These are phyloP conservation scores for Epichloe hybrida DNA, from an alignment of 2,329 filamentous ascomycete genomes.

Conservation along the genomic window DNA sequence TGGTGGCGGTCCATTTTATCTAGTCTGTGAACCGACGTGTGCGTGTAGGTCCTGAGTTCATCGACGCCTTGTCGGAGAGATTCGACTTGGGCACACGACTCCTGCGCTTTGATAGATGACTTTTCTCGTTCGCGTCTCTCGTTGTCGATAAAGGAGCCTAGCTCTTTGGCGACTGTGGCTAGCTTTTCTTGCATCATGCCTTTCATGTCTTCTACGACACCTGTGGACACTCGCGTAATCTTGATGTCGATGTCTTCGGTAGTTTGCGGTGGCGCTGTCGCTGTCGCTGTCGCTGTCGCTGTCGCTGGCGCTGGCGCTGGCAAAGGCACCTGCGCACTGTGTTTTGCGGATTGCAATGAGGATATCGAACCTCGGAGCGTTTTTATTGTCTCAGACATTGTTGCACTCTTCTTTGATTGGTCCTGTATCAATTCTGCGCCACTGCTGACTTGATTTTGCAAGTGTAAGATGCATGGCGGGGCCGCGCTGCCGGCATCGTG, in stretches of 20 bases:
- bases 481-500: background rate
- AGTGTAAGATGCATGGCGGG: background rate
- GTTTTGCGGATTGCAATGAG: background rate
- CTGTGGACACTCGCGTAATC: background rate
- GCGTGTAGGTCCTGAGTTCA: background rate
- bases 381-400: background rate
- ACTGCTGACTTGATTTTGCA: background rate
- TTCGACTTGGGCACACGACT: slow-evolving; percentile 3
- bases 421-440: background rate
- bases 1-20: background rate
- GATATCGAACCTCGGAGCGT: background rate
- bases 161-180: background rate
- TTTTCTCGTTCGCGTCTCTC: slow-evolving; percentile 8
- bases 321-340: background rate
- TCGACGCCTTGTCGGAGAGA: slow-evolving; percentile 1
- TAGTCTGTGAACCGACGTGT: background rate
- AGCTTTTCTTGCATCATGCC: slow-evolving; percentile 5
- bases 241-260: slow-evolving; percentile 1
- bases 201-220: background rate
- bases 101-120: slow-evolving; percentile 2
- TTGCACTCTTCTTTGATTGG: slow-evolving; percentile 1
- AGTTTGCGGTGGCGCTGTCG: background rate
- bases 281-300: background rate
- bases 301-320: background rate
- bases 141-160: slow-evolving; percentile 11